A percentile compares a stretch with the other conserved stretches of the same genome.
Conservation (phyloP, 257 asterid species). For the Solanum habrochaites region DNA sequence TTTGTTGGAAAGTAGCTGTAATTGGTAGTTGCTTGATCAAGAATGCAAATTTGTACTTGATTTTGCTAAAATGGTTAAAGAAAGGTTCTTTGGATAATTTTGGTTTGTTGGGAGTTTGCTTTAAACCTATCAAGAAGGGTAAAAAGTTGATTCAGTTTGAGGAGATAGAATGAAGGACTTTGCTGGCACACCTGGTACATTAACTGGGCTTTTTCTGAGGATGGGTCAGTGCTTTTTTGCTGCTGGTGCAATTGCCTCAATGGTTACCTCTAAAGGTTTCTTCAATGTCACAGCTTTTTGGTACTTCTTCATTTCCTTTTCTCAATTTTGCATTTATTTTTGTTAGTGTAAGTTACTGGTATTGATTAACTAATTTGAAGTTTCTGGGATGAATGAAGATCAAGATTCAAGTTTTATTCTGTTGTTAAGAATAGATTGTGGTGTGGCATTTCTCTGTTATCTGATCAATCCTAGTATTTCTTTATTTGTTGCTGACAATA, state of each 20-base stretch:
- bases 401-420: neutral
- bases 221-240: conserved; percentile 33
- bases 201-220: conserved; percentile 31
- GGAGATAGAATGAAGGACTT: conserved; percentile 28
- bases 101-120: neutral
- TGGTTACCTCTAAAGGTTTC: conserved; percentile 29
- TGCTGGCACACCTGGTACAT: conserved; percentile 47
- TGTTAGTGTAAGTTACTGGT: neutral
- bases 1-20: neutral
- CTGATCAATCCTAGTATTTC: neutral
- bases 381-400: neutral
- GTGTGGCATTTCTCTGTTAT: neutral
- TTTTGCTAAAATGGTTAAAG: neutral
- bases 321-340: neutral
- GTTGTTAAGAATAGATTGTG: neutral
- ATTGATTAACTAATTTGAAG: neutral
- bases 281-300: conserved; percentile 47
- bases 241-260: conserved; percentile 39
- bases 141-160: neutral
- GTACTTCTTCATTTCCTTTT: conserved; percentile 13
- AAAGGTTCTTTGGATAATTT: neutral
- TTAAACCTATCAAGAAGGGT: neutral
- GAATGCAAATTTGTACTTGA: neutral
- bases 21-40: neutral
- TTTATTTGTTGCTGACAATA: neutral